Evolutionary conservation across 148 eudicot species (phyloP).

Genomic region (Rhododendron williamsianum): DNA sequence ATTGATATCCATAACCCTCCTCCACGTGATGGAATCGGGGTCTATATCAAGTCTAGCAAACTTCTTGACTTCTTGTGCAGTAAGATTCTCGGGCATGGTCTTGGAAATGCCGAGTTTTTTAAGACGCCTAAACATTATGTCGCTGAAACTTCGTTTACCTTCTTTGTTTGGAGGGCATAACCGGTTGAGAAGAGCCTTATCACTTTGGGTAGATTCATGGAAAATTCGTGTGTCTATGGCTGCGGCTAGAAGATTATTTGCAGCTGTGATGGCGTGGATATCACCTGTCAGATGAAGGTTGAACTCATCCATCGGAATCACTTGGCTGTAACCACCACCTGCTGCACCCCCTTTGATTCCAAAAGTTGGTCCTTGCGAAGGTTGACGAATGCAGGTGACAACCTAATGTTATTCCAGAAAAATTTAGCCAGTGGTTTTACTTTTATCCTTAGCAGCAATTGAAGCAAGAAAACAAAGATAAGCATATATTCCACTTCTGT

Average conservation of each 20-base stretch:
- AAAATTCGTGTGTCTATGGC: conserved; percentile 94
- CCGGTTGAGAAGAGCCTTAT: conserved; percentile 86
- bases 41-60: conserved; percentile 97
- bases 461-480: neutral
- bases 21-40: conserved; percentile 89
- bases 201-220: conserved; percentile 87
- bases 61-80: conserved; percentile 63
- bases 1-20: conserved; percentile 97
- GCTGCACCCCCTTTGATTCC: conserved; percentile 99
- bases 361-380: conserved; percentile 99
- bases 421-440: neutral
- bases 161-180: conserved; percentile 87
- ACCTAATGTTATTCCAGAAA: conserved; percentile 44
- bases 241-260: conserved; percentile 97
- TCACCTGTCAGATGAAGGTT: conserved; percentile 97
- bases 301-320: conserved; percentile 99
- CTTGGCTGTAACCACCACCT: conserved; percentile 99
- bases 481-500: neutral
- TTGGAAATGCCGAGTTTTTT: conserved; percentile 85
- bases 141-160: conserved; percentile 66
- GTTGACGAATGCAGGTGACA: conserved; percentile 93
- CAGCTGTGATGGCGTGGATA: conserved; percentile 98
- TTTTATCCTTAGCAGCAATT: neutral
- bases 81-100: conserved; percentile 80
- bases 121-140: conserved; percentile 84